Conservation (phyloP, 2,329 filamentous ascomycete species). For the Colletotrichum incanum region DNA sequence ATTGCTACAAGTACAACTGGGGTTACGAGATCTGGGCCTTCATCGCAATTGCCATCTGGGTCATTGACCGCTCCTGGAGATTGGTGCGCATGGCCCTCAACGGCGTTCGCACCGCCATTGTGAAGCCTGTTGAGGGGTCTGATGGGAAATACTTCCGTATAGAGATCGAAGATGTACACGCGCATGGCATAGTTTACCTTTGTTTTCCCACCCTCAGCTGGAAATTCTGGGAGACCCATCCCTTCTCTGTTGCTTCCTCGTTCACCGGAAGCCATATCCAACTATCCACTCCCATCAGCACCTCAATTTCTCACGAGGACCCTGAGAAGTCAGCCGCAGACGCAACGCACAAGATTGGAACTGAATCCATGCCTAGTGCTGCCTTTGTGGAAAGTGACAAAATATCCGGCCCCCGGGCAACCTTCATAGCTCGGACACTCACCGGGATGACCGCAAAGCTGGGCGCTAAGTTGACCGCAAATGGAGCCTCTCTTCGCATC, state of each 20-base stretch:
- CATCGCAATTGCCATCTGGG: slow-evolving; percentile 43
- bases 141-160: slow-evolving; percentile 36
- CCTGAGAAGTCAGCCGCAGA: no score
- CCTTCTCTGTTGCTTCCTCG: slow-evolving; percentile 27
- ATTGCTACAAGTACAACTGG: slow-evolving; percentile 45
- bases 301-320: no score
- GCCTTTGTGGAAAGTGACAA: no score
- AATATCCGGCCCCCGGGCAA: no score
- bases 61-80: slow-evolving; percentile 30
- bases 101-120: no score
- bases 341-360: no score
- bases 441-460: slow-evolving; percentile 46
- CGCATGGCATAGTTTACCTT: slow-evolving; percentile 41
- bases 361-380: no score
- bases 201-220: slow-evolving; percentile 38
- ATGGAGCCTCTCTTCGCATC: slow-evolving; percentile 31
- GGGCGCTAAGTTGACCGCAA: slow-evolving; percentile 25
- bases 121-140: background rate
- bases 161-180: slow-evolving; percentile 20
- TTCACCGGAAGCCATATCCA: no score
- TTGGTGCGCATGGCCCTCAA: no score
- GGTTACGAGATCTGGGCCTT: slow-evolving; percentile 47
- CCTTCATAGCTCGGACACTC: no score
- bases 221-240: slow-evolving; percentile 39
- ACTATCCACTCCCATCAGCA: no score